These are phyloP conservation scores for Aphanomyces euteiches DNA, from an alignment of 352 stramenopile species.

Conservation along the genomic window DNA sequence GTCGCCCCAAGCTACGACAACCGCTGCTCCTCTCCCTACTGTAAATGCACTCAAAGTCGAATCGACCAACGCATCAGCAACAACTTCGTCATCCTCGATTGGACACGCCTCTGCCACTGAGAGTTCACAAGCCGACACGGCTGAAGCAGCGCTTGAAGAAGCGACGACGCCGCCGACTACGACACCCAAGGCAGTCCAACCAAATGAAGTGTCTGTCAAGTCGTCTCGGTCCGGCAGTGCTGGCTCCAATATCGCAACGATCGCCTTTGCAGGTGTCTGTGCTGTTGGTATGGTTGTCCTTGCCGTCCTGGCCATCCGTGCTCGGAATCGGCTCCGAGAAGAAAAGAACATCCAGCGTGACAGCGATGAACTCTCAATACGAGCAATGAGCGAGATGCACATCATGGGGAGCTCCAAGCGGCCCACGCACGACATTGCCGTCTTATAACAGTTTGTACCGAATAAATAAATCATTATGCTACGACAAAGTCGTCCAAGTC, in stretches of 20 bases:
- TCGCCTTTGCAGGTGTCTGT: not conserved
- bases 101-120: not conserved
- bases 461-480: not conserved
- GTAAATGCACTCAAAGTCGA: too few relatives aligned
- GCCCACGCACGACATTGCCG: constrained; percentile 25
- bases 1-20: not conserved
- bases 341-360: constrained; percentile 7
- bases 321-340: not conserved
- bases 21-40: not conserved
- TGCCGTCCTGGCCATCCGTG: not conserved
- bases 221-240: not conserved
- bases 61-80: not conserved
- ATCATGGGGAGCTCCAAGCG: constrained; percentile 13
- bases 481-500: not conserved
- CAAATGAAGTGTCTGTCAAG: not conserved
- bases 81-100: not conserved
- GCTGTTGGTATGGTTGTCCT: not conserved
- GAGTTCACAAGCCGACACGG: too few relatives aligned
- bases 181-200: not conserved
- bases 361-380: constrained; percentile 4
- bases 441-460: constrained; percentile 11
- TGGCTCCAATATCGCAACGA: not conserved
- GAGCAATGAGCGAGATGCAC: not conserved
- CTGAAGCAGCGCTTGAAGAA: too few relatives aligned
- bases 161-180: not conserved